Evolutionary conservation across 176 grass and related monocot species (phyloP), one percentile per base, ranked within the genome.

Genomic region (Cenchrus americanus): DNA sequence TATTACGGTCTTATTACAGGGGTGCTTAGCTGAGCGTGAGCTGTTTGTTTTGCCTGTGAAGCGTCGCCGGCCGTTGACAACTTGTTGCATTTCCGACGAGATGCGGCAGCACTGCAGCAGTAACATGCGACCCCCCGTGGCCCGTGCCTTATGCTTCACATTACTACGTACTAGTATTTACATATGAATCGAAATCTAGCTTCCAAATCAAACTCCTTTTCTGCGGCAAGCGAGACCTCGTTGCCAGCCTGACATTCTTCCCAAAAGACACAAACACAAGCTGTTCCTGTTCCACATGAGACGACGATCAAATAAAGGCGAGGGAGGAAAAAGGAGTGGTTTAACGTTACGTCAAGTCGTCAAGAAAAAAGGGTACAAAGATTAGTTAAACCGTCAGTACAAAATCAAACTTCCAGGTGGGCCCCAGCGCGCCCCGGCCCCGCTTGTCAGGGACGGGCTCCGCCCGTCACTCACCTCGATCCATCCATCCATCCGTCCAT

Each of bases 11-110:
- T 12, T 66, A 3, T 17, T n/a, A n/a, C n/a, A n/a, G 24, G 50
- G 69, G 46, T 23, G 69, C 58, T 55, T 75, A 10, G 24, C 3
- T 69, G 27, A 76, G 79, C 79, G 63, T 62, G 30, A 23, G 57
- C 57, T 60, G 71, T 59, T 59, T 76, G 41, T 10, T 76, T 82
- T 34, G 8, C 44, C 30, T 44, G 64, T 44, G 52, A 62, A 87
- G 53, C 26, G 46, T 51, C 43, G 6, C 43, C n/a, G 1, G 13
- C 30, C 80, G 17, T 87, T 77, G 70, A 32, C 69, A 63, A 6
- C 64, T 21, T 62, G 14, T 24, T 46, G 64, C 55, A 62, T 69
- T 59, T 42, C 51, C 71, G 68, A 61, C 1, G 71, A 67, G 78
- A 54, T 19, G 30, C 9, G 5, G 15, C 5, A 53, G 30, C n/a